Conservation (phyloP, 2,329 filamentous ascomycete genomes). For the Penicillium paneum region DNA sequence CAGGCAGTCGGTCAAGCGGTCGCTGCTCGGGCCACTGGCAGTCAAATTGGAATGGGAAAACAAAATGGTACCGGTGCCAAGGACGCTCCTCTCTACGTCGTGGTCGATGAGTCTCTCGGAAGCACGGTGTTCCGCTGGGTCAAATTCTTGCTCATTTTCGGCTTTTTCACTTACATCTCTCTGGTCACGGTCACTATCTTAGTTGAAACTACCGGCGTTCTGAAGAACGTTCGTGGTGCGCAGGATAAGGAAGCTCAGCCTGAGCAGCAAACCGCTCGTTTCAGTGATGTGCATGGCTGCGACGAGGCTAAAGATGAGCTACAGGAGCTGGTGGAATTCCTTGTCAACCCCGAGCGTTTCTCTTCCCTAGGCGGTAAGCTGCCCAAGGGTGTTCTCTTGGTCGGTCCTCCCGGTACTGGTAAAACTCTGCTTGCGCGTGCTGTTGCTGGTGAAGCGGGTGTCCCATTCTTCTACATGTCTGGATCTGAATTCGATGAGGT, state of each 20-base stretch:
- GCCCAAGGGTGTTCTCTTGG: constrained; percentile 91
- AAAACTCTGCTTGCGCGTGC: constrained; percentile 94
- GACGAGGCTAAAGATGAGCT: constrained; percentile 98
- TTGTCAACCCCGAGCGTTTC: constrained; percentile 90
- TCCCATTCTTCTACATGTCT: constrained; percentile 99
- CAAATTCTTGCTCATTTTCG: constrained; percentile 78
- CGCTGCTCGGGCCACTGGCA: constrained; percentile 66
- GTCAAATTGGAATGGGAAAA: constrained; percentile 56
- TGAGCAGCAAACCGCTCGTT: constrained; percentile 86
- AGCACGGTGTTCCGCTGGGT: constrained; percentile 84
- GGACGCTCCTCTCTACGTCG: constrained; percentile 85
- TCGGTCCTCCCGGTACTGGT: constrained; percentile 93
- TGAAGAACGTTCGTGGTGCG: constrained; percentile 72
- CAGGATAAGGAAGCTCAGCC: constrained; percentile 83
- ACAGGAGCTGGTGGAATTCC: constrained; percentile 92
- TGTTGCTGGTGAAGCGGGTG: constrained; percentile 92
- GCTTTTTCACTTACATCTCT: constrained; percentile 72
- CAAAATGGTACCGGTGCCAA: constrained; percentile 65
- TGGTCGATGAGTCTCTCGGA: constrained; percentile 85
- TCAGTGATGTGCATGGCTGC: constrained; percentile 92
- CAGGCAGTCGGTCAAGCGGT: constrained; percentile 80
- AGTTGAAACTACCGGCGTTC: constrained; percentile 73
- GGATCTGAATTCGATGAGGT: constrained; percentile 98
- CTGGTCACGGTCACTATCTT: constrained; percentile 76
- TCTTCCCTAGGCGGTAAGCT: constrained; percentile 92